phyloP scores from a whole-genome alignment of 805 yeast species.

The Lipomyces yamanashiensis region DNA sequence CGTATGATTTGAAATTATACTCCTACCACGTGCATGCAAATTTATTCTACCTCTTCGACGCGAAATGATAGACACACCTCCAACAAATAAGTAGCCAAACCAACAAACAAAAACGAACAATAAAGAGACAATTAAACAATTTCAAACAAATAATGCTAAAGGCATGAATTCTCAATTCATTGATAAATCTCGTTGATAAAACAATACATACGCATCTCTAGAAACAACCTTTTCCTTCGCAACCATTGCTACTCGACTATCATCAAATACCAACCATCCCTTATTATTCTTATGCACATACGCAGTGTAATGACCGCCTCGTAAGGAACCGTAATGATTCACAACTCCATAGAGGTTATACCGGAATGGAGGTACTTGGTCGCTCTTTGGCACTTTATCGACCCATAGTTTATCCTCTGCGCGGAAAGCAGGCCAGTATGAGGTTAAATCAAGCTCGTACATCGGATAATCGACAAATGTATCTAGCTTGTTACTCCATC shows the following conservation, averaged over 20 bases:
- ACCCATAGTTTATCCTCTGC: constrained; percentile 51
- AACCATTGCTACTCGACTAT: constrained; percentile 58
- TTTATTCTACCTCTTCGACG: background rate
- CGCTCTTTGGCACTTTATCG: constrained; percentile 62
- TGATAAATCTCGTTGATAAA: constrained; percentile 51
- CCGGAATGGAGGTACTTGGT: constrained; percentile 78
- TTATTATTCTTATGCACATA: constrained; percentile 66
- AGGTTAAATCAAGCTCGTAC: constrained; percentile 62
- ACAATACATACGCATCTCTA: constrained; percentile 80
- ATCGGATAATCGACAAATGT: constrained; percentile 72
- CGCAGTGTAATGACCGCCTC: constrained; percentile 89
- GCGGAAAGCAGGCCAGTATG: constrained; percentile 68
- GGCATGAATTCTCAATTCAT: background rate
- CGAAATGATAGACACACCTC: background rate
- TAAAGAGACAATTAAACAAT: background rate
- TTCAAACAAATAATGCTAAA: background rate
- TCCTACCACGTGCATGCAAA: background rate
- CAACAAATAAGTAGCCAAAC: background rate
- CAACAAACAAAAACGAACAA: background rate
- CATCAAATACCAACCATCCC: constrained; percentile 87
- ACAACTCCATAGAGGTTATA: constrained; percentile 81
- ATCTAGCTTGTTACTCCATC: constrained; percentile 58
- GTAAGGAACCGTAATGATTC: constrained; percentile 79
- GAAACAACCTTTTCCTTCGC: constrained; percentile 58
- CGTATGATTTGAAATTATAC: background rate